These are phyloP conservation scores for Aspergillus calidoustus DNA, from an alignment of 2,329 filamentous ascomycete species.

Conservation along the genomic window DNA sequence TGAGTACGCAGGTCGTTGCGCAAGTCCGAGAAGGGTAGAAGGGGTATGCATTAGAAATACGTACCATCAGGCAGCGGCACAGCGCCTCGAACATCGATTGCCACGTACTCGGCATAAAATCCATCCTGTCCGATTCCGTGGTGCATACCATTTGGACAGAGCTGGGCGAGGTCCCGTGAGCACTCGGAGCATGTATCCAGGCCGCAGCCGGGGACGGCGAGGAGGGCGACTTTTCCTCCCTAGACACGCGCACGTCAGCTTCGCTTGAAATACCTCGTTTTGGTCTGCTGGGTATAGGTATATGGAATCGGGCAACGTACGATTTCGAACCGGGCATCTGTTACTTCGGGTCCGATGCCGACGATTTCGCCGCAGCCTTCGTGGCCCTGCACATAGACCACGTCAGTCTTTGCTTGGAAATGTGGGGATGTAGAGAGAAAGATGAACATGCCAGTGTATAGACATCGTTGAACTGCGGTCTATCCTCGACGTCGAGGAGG, in stretches of 20 bases:
- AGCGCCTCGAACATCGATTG: conserved; percentile 29
- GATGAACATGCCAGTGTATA: conserved; percentile 14
- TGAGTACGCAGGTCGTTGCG: too few species aligned
- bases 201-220: conserved; percentile 34
- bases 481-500: conserved; percentile 18
- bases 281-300: neutral
- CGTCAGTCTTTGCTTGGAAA: too few species aligned
- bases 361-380: conserved; percentile 23
- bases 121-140: conserved; percentile 53
- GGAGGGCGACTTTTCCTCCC: conserved; percentile 15
- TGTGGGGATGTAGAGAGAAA: too few species aligned
- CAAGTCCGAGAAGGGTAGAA: too few species aligned
- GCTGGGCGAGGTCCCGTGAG: conserved; percentile 43
- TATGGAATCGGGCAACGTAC: neutral
- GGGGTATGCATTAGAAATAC: neutral
- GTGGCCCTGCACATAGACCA: conserved; percentile 10
- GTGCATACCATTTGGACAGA: conserved; percentile 36
- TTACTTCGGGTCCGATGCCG: conserved; percentile 12
- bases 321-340: conserved; percentile 9
- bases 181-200: conserved; percentile 43
- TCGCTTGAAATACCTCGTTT: too few species aligned
- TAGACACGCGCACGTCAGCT: neutral
- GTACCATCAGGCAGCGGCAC: conserved; percentile 25
- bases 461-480: conserved; percentile 18
- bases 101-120: conserved; percentile 48